Conservation (phyloP, 129 eudicot genomes). For the Artemisia tridentata region DNA sequence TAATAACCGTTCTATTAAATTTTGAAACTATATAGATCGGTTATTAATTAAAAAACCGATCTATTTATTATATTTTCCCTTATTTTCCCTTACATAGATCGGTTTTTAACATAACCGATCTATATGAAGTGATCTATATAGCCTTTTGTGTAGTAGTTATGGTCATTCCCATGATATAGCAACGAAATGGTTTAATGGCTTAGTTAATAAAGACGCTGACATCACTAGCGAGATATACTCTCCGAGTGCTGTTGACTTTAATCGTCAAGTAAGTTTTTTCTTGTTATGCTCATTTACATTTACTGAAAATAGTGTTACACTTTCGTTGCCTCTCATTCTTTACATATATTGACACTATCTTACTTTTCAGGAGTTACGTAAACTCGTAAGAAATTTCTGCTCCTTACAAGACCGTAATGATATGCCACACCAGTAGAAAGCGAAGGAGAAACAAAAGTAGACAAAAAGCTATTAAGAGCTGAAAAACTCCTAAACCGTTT, state of each 20-base stretch:
- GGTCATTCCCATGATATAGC: conserved; percentile 38
- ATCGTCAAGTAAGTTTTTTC: conserved; percentile 70
- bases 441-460: conserved; percentile 30
- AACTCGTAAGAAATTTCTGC: conserved; percentile 64
- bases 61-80: too few species aligned
- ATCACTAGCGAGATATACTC: conserved; percentile 86
- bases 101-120: too few species aligned
- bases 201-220: conserved; percentile 58
- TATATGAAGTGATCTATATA: too few species aligned
- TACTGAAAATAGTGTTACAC: too few species aligned
- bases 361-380: conserved; percentile 62
- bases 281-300: conserved; percentile 1
- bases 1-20: too few species aligned
- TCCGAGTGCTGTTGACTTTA: conserved; percentile 68
- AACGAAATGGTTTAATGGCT: conserved; percentile 79
- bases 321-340: neutral
- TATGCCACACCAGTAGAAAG: conserved; percentile 42
- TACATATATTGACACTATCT: neutral
- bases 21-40: too few species aligned
- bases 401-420: conserved; percentile 37
- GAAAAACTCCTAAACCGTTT: conserved; percentile 60
- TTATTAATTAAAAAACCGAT: too few species aligned
- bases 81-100: too few species aligned
- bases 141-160: too few species aligned
- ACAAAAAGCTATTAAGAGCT: conserved; percentile 41